Base-by-base conservation (phyloP, 2,329 filamentous ascomycete genomes). In the Xylariomycetidae sp. region DNA sequence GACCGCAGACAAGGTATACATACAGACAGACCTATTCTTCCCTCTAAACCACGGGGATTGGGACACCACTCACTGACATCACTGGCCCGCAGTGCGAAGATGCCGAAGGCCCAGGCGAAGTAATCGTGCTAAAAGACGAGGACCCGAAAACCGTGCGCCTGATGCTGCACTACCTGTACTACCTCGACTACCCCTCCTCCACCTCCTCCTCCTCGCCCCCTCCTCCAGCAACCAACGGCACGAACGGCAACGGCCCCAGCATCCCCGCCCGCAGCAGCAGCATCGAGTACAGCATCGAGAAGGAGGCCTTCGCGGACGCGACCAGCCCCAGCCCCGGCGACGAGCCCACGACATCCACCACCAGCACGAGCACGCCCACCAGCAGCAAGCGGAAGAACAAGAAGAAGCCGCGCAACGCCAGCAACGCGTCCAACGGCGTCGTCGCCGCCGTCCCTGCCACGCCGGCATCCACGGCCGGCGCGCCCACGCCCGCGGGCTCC, bases 141-240 rank as follows among this genome's bases (percentile, higher is more conserved):
- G 38, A 46, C 25, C 28, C 44, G 9, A 20, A 43, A 26, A 36
- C 35, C 4, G 25, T 46, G 8, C 31, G 35, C 10, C 31, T 40
- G 13, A 39, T 41, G 24, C 32, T 48, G 8, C 30, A 44, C 14
- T 42, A 40, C 36, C 37, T 47, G 6, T 45, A 45, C 26, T 35
- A 44, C 29, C 37, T 43, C 28, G 42, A 48, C 29, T 47, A 43
- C 24, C 35, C 16, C 13, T 6, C 26, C 15, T 4, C 8, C 26
- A 29, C 26, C 5, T 5, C 7, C 8, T 7, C 26, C 5, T 6
- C 15, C 15, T 10, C 7, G 26, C 5, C 26, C 15, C n/a, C n/a
- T n/a, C n/a, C n/a, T n/a, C n/a, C n/a, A n/a, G n/a, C n/a, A n/a
- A n/a, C n/a, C n/a, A n/a, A n/a, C n/a, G 16, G 16, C 12, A 15